phyloP scores from a whole-genome alignment of 345 rosid genomes.

The Gynandropsis gynandra region DNA sequence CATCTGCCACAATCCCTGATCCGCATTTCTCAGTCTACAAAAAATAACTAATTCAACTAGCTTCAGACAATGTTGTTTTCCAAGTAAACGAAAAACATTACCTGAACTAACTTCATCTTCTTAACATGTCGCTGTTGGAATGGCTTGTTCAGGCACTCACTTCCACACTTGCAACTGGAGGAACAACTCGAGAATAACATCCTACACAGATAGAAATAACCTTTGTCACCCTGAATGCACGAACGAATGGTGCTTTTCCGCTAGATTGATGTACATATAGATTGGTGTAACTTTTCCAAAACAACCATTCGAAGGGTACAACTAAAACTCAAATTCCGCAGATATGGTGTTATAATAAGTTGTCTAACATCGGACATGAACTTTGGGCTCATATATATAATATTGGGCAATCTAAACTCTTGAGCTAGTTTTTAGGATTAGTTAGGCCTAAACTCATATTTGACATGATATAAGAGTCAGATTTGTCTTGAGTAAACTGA shows the following conservation, averaged over 20 bases:
- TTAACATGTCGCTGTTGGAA: constrained; percentile 82
- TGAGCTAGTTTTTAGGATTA: no score
- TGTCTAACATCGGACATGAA: no score
- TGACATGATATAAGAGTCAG: no score
- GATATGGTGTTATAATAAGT: no score
- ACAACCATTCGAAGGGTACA: no score
- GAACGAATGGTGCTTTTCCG: background rate
- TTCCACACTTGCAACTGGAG: constrained; percentile 85
- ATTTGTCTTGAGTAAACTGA: no score
- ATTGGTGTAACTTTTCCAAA: no score
- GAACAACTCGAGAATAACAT: constrained; percentile 94
- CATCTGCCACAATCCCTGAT: constrained; percentile 84
- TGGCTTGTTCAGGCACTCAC: constrained; percentile 75
- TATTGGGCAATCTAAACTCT: no score
- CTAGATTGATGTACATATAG: no score
- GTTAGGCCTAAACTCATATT: no score
- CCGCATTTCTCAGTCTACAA: constrained; percentile 98
- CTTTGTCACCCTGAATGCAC: background rate
- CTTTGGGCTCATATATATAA: no score
- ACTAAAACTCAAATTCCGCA: no score
- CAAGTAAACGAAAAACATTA: constrained; percentile 21
- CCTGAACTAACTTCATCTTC: constrained; percentile 88
- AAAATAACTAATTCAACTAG: constrained; percentile 28
- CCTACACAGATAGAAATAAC: constrained; percentile 33
- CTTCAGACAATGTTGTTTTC: background rate